phyloP scores from a whole-genome alignment of 176 grass and related monocot species.

The Aechmea fasciata region DNA sequence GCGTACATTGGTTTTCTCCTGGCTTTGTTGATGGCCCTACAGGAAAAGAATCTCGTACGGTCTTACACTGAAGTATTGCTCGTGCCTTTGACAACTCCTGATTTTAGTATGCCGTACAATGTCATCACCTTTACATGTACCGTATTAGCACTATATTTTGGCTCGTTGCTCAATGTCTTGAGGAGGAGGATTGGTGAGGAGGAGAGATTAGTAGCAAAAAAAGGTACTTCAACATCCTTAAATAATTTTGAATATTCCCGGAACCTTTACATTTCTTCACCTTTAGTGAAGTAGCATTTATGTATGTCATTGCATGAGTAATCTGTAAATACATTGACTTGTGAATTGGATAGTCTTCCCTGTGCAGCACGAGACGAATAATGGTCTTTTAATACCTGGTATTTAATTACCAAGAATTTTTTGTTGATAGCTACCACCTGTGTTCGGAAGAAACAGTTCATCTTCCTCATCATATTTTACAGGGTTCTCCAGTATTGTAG shows the following conservation, averaged over 20 bases:
- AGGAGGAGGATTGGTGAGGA: conserved; percentile 74
- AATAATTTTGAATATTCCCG: too few species aligned
- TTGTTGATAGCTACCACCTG: too few species aligned
- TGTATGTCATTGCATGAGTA: not conserved
- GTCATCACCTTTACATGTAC: conserved; percentile 98
- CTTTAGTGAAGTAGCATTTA: not conserved
- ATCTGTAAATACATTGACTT: not conserved
- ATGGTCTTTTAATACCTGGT: too few species aligned
- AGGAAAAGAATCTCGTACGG: conserved; percentile 68
- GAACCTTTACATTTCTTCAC: not conserved
- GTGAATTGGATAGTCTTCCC: too few species aligned
- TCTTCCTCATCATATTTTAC: too few species aligned
- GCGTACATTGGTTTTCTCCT: not conserved
- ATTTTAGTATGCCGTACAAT: conserved; percentile 99
- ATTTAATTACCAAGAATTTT: too few species aligned
- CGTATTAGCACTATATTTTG: conserved; percentile 87
- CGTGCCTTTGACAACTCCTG: conserved; percentile 94
- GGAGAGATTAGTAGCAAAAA: conserved; percentile 59
- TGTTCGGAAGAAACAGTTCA: too few species aligned
- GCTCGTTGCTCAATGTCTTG: conserved; percentile 82
- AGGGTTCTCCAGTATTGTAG: too few species aligned
- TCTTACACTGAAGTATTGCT: conserved; percentile 95
- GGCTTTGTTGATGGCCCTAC: conserved; percentile 17
- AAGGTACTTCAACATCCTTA: conserved; percentile 29
- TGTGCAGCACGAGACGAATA: too few species aligned